Base-by-base conservation (phyloP, 2,329 filamentous ascomycete species). In the Venturia pyrina region DNA sequence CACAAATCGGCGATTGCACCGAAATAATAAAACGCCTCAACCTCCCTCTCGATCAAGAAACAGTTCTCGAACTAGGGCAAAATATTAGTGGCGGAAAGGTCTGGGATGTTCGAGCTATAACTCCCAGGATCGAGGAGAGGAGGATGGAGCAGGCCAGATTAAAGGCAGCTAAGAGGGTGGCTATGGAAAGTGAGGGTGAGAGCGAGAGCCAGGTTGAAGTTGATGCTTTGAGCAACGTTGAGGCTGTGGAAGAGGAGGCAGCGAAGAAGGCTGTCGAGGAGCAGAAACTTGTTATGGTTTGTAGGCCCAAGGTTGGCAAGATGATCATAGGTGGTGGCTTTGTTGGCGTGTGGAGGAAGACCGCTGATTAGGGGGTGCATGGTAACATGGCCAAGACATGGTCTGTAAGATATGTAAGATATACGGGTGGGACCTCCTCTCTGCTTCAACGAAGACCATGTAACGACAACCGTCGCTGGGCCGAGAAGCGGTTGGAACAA, bases 1-100 rank as follows among this genome's bases (percentile, higher is more conserved):
- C 89, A 11, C 90, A 93, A 74, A 88, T 93, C 65, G 85, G 82
- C 50, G 82, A 86, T 5, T 89, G 87, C 67, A 78, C 87, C 37
- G 76, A 82, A 59, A 74, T 78, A 48, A 82, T 86, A 41, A 82
- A 81, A 66, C 76, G 81, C 37, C 77, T 83, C 15, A 76, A 75
- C 2, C 77, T 90, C 64, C 84, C 85, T 0, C 79, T 87, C 59
- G 74, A 81, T 34, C 75, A 87, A 10, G 86, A 89, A 48, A 81
- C 79, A 57, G 83, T 86, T 0, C 71, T 89, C 19, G 87, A 89
- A 73, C 89, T 24, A 78, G 77, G 69, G 68, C 79, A 80, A 53
- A 79, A 75, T 64, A 79, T 80, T 3, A 77, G 79, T n/a, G 82
- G 79, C 43, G 85, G 87, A 1, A 79, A 84, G 68, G 80, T 84